These are phyloP conservation scores for Diospyros lotus DNA, from an alignment of 148 eudicot species.

Conservation along the genomic window DNA sequence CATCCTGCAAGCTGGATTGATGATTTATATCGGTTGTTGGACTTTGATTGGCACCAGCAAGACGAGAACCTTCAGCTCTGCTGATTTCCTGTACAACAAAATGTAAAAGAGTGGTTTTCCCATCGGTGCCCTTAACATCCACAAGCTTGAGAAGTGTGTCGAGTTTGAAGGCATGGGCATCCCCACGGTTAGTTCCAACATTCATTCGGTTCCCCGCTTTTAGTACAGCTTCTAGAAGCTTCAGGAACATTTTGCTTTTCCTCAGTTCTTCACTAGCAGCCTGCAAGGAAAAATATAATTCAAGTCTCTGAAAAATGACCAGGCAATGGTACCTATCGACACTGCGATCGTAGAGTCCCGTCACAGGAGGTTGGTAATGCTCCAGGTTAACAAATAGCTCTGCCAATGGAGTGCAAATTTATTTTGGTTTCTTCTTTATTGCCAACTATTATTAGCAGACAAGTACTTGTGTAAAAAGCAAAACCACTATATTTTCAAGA, in stretches of 20 bases:
- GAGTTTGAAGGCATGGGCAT: slow-evolving; percentile 89
- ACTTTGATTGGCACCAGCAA: slow-evolving; percentile 20
- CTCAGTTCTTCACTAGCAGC: slow-evolving; percentile 74
- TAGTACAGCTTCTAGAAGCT: slow-evolving; percentile 83
- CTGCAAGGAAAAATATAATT: slow-evolving; percentile 28
- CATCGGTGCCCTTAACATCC: slow-evolving; percentile 77
- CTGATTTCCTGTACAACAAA: slow-evolving; percentile 89
- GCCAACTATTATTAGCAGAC: not conserved
- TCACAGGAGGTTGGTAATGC: too few species aligned
- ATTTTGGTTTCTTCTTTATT: not conserved
- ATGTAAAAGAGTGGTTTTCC: slow-evolving; percentile 83
- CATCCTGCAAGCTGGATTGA: slow-evolving; percentile 34
- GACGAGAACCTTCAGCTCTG: slow-evolving; percentile 54
- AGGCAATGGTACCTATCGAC: not conserved
- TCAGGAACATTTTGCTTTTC: slow-evolving; percentile 75
- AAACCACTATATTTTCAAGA: too few species aligned
- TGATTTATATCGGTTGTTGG: slow-evolving; percentile 4
- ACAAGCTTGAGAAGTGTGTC: slow-evolving; percentile 88
- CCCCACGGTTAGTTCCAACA: slow-evolving; percentile 82
- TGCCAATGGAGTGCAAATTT: not conserved
- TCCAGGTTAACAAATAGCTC: too few species aligned
- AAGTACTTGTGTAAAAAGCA: too few species aligned
- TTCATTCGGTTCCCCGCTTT: slow-evolving; percentile 95
- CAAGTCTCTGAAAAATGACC: not conserved
- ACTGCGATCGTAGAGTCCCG: too few species aligned